Percentiles rank a stretch among this genome's conserved stretches.
phyloP scores from a whole-genome alignment of 2,329 filamentous ascomycete species.

The Endoconidiophora polonica region DNA sequence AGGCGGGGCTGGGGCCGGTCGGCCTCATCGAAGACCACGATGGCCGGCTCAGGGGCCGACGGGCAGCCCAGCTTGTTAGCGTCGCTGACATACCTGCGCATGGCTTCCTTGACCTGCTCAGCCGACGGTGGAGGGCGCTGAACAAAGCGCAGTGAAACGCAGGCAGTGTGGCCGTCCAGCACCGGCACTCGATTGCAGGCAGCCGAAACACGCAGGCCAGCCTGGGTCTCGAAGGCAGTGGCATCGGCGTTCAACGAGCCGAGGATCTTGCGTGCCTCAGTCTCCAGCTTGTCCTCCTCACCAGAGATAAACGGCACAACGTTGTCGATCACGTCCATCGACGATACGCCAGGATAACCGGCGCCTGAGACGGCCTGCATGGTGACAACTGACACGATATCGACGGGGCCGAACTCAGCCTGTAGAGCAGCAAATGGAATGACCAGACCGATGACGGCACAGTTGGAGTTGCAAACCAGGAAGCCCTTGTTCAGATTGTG shows the following conservation, averaged over 20 bases:
- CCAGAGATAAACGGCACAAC: conserved; percentile 85
- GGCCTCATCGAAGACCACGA: conserved; percentile 75
- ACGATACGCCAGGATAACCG: conserved; percentile 76
- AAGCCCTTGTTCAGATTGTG: conserved; percentile 68
- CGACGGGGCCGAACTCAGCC: conserved; percentile 68
- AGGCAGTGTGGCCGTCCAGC: conserved; percentile 88
- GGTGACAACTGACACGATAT: conserved; percentile 63
- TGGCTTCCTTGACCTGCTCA: conserved; percentile 59
- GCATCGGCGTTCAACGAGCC: conserved; percentile 54
- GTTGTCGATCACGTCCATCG: conserved; percentile 94
- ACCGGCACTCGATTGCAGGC: conserved; percentile 92
- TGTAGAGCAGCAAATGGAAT: conserved; percentile 88
- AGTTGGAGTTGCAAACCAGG: conserved; percentile 95
- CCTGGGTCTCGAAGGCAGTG: conserved; percentile 63
- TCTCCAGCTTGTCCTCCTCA: conserved; percentile 92
- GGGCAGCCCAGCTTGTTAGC: conserved; percentile 72
- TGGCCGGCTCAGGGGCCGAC: conserved; percentile 65
- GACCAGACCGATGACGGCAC: conserved; percentile 88
- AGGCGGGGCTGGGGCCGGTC: conserved; percentile 84
- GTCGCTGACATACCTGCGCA: conserved; percentile 68
- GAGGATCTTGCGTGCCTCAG: conserved; percentile 88
- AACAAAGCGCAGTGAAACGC: conserved; percentile 71
- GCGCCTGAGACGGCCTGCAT: conserved; percentile 90
- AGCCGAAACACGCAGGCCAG: conserved; percentile 58
- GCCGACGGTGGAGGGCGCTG: conserved; percentile 56